These are phyloP conservation scores for Leucocoprinus leucothites DNA, from an alignment of 768 basidiomycete species.

Conservation along the genomic window DNA sequence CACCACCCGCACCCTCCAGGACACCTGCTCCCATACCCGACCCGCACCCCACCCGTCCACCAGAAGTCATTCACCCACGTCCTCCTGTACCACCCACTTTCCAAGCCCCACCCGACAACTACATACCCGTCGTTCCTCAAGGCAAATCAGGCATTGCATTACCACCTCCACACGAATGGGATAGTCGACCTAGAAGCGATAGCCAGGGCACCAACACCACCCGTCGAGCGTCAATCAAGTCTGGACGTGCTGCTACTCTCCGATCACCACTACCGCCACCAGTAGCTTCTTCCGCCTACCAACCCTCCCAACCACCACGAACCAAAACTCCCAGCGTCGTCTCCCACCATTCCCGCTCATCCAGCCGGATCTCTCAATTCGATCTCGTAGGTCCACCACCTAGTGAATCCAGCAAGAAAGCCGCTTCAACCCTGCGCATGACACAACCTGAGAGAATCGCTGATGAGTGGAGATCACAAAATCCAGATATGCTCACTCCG, in stretches of 20 bases:
- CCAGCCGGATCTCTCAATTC: slow-evolving; percentile 7
- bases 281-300: neutral
- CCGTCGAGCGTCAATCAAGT: too few species aligned
- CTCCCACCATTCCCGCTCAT: neutral
- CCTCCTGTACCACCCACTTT: slow-evolving; percentile 23
- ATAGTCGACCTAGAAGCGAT: slow-evolving; percentile 18
- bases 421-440: neutral
- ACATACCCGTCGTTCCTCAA: slow-evolving; percentile 41
- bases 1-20: too few species aligned
- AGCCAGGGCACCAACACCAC: slow-evolving; percentile 10
- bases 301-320: neutral
- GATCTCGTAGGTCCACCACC: neutral
- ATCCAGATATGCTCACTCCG: slow-evolving; percentile 20
- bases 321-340: neutral
- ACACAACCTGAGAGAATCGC: slow-evolving; percentile 26
- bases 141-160: slow-evolving; percentile 35
- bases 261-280: neutral
- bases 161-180: slow-evolving; percentile 51
- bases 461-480: slow-evolving; percentile 30
- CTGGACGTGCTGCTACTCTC: slow-evolving; percentile 1
- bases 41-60: slow-evolving; percentile 17
- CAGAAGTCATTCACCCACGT: too few species aligned
- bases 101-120: slow-evolving; percentile 43
- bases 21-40: slow-evolving; percentile 16
- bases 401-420: neutral